phyloP scores from a whole-genome alignment of 768 basidiomycete species.

The Naematelia encephala region DNA sequence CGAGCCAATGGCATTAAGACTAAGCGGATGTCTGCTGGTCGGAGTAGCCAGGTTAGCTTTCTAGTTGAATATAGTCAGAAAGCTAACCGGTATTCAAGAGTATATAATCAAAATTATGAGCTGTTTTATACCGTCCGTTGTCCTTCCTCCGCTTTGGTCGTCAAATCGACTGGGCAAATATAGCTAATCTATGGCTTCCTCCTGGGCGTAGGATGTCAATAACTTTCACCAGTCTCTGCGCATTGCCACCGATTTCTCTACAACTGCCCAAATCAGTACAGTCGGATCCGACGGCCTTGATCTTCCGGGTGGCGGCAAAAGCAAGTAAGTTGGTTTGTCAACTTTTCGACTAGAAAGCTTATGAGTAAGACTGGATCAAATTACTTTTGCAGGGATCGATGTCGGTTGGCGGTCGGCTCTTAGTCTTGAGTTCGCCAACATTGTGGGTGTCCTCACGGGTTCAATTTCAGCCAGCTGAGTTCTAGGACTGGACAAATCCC shows the following conservation, averaged over 20 bases:
- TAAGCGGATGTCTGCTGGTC: conserved; percentile 85
- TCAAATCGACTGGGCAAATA: neutral
- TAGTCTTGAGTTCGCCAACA: conserved; percentile 17
- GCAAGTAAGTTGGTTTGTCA: conserved; percentile 22
- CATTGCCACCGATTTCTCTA: conserved; percentile 62
- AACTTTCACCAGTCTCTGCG: conserved; percentile 71
- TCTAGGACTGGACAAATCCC: conserved; percentile 37
- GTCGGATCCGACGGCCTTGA: conserved; percentile 57
- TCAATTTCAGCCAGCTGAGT: too few relatives aligned
- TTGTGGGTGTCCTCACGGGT: conserved; percentile 20
- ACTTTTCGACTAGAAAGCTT: neutral
- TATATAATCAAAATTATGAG: conserved; percentile 39
- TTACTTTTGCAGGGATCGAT: conserved; percentile 30
- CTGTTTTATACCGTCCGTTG: conserved; percentile 29
- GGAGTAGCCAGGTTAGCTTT: conserved; percentile 73
- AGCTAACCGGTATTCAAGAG: conserved; percentile 18
- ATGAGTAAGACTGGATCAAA: conserved; percentile 32
- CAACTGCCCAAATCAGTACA: conserved; percentile 51
- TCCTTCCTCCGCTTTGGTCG: neutral
- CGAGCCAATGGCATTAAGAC: conserved; percentile 78
- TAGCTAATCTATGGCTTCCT: conserved; percentile 1
- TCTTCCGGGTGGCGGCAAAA: conserved; percentile 54
- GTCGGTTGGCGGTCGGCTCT: conserved; percentile 16
- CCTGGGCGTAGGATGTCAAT: conserved; percentile 68
- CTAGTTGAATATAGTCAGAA: neutral